Evolutionary conservation across 108 stramenopile genomes (phyloP).

Genomic region (Cyclotella cryptica): DNA sequence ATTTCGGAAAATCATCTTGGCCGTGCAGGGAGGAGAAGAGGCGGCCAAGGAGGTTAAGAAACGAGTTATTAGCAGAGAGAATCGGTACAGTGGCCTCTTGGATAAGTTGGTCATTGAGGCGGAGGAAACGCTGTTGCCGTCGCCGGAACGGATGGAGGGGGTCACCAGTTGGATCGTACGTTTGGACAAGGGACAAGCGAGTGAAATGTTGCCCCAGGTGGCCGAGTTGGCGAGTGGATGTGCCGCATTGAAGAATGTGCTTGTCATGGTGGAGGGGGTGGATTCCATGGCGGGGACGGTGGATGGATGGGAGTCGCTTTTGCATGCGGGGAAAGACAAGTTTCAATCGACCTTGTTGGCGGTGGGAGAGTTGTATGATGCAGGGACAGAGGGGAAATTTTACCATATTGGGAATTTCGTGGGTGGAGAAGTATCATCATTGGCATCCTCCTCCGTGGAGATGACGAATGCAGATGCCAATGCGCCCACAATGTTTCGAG

Average conservation of each 20-base stretch:
- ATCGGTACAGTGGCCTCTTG: constrained; percentile 88
- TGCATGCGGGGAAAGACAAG: constrained; percentile 15
- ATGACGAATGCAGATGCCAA: constrained; percentile 39
- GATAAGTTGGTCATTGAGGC: constrained; percentile 75
- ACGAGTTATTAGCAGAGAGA: constrained; percentile 74
- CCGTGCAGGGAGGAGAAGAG: constrained; percentile 67
- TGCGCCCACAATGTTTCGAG: constrained; percentile 45
- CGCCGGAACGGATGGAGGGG: constrained; percentile 57
- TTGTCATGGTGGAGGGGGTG: constrained; percentile 64
- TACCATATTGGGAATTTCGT: constrained; percentile 51
- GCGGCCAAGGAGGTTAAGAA: constrained; percentile 73
- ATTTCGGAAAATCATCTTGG: constrained; percentile 82
- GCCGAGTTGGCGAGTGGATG: constrained; percentile 44
- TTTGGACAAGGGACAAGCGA: constrained; percentile 8
- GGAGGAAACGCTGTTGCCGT: constrained; percentile 38
- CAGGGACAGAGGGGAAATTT: constrained; percentile 59
- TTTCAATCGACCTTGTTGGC: constrained; percentile 73
- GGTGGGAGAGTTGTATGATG: constrained; percentile 64
- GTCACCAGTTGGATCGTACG: constrained; percentile 71
- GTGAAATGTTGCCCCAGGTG: constrained; percentile 37
- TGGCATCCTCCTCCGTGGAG: constrained; percentile 6
- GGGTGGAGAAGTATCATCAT: too few species aligned
- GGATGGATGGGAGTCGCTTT: constrained; percentile 55
- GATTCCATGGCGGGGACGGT: constrained; percentile 20
- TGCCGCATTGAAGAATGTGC: constrained; percentile 60